Evolutionary conservation across 371 early-diverging fungal genomes (phyloP).

Genomic region (Capillidium heterosporum): DNA sequence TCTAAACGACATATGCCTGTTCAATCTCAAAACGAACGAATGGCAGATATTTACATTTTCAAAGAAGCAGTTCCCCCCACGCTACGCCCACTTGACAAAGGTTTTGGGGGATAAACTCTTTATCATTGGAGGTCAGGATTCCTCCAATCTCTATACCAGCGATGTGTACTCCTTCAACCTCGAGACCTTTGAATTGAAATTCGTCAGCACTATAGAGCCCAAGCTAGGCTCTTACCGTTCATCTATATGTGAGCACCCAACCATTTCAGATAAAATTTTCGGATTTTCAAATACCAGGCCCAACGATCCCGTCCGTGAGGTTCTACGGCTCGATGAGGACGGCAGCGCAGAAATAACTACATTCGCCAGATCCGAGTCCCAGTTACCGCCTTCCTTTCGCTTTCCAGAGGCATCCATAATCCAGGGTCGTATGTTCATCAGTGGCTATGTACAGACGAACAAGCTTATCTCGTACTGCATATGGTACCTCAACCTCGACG

Average conservation of each 20-base stretch:
- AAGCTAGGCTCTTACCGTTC: slow-evolving; percentile 63
- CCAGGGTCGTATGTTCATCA: slow-evolving; percentile 48
- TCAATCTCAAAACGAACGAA: slow-evolving; percentile 36
- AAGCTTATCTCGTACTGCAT: slow-evolving; percentile 45
- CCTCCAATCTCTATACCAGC: slow-evolving; percentile 51
- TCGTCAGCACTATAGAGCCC: slow-evolving; percentile 39
- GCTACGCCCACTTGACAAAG: slow-evolving; percentile 63
- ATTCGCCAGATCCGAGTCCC: slow-evolving; percentile 15
- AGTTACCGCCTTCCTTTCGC: slow-evolving; percentile 54
- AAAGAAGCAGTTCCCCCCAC: slow-evolving; percentile 31
- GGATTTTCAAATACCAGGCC: not conserved
- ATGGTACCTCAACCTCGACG: slow-evolving; percentile 49
- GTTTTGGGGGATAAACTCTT: slow-evolving; percentile 34
- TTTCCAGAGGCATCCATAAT: slow-evolving; percentile 47
- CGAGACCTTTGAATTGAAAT: slow-evolving; percentile 40
- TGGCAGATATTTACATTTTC: slow-evolving; percentile 33
- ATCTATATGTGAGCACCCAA: not conserved
- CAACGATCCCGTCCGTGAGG: not conserved
- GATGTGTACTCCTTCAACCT: slow-evolving; percentile 60
- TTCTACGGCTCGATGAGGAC: not conserved
- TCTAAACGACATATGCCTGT: slow-evolving; percentile 47
- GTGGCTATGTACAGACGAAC: slow-evolving; percentile 51
- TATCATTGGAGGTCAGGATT: slow-evolving; percentile 67
- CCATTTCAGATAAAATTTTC: not conserved
- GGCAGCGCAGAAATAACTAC: not conserved